These are phyloP conservation scores for Periconia sp. DNA, from an alignment of 2,329 filamentous ascomycete genomes.

Conservation along the genomic window DNA sequence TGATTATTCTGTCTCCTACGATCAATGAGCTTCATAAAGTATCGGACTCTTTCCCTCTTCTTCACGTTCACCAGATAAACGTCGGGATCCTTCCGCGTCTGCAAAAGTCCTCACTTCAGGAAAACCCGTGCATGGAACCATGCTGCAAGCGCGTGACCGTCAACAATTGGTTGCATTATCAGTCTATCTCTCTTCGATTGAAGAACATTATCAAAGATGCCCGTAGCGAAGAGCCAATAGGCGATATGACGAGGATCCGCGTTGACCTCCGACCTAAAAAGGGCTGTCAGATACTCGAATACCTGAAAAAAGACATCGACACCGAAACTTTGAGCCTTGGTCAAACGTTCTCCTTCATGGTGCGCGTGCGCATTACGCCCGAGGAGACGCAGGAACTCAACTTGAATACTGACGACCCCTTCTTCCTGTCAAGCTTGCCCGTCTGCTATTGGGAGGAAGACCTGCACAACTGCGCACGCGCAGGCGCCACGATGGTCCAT, in stretches of 20 bases:
- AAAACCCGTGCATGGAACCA: constrained; percentile 15
- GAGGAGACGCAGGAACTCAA: constrained; percentile 17
- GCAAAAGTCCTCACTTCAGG: constrained; percentile 8
- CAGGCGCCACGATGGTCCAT: constrained; percentile 24
- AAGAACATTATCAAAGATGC: constrained; percentile 30
- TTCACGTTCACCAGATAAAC: constrained; percentile 32
- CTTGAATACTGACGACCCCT: constrained; percentile 19
- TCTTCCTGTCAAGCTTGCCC: constrained; percentile 24
- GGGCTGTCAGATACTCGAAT: constrained; percentile 30
- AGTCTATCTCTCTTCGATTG: constrained; percentile 22
- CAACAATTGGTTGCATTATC: constrained; percentile 27
- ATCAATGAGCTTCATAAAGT: constrained; percentile 23
- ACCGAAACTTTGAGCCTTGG: constrained; percentile 21
- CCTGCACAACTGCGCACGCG: constrained; percentile 15
- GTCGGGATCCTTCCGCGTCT: constrained; percentile 26
- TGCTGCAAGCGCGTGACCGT: constrained; percentile 31
- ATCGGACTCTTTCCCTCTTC: constrained; percentile 18
- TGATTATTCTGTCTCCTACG: constrained; percentile 31
- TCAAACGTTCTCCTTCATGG: constrained; percentile 22
- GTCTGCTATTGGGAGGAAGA: constrained; percentile 23
- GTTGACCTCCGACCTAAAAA: constrained; percentile 21
- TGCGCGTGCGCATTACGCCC: constrained; percentile 19
- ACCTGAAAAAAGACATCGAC: constrained; percentile 19
- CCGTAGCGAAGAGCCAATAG: constrained; percentile 22
- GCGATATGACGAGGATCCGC: constrained; percentile 21